Evolutionary conservation across 495 filamentous ascomycete species (phyloP).

Genomic region (Penicillium cosmopolitanum): DNA sequence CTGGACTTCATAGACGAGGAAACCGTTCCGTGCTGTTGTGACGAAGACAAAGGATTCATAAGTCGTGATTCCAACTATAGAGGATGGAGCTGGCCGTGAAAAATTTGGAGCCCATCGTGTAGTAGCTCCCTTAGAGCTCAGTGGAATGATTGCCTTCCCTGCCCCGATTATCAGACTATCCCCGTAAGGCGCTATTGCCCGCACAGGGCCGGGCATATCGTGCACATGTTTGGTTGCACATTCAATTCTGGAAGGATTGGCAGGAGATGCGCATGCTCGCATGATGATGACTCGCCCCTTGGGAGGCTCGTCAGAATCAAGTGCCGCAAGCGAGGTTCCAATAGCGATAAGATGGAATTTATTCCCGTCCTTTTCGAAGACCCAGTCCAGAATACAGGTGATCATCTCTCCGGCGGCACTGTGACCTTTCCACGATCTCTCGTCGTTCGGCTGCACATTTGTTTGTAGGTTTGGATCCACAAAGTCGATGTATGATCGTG

Average conservation of each 20-base stretch:
- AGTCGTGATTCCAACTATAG: slow-evolving; percentile 47
- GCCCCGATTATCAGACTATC: slow-evolving; percentile 44
- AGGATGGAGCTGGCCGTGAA: slow-evolving; percentile 40
- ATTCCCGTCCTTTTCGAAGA: slow-evolving; percentile 41
- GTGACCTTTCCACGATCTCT: slow-evolving; percentile 36
- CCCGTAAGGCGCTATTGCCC: slow-evolving; percentile 46
- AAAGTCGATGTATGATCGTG: slow-evolving; percentile 44
- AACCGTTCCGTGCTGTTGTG: slow-evolving; percentile 46
- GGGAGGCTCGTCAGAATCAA: neutral
- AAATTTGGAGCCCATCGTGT: slow-evolving; percentile 37
- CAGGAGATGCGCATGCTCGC: slow-evolving; percentile 32
- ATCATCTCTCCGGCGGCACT: slow-evolving; percentile 50
- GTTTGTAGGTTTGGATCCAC: slow-evolving; percentile 44
- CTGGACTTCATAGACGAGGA: slow-evolving; percentile 41
- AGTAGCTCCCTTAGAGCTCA: slow-evolving; percentile 37
- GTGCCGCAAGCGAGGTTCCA: slow-evolving; percentile 40
- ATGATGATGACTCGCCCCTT: slow-evolving; percentile 42
- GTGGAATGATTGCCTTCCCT: slow-evolving; percentile 41
- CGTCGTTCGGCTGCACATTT: slow-evolving; percentile 18
- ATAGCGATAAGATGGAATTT: slow-evolving; percentile 52
- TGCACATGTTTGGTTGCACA: slow-evolving; percentile 45
- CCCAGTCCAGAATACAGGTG: slow-evolving; percentile 55
- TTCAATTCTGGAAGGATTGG: slow-evolving; percentile 33
- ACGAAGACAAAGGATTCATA: slow-evolving; percentile 44
- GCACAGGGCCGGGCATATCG: slow-evolving; percentile 40